Base-by-base conservation (phyloP, 805 yeast species). In the Myxozyma neotropica region DNA sequence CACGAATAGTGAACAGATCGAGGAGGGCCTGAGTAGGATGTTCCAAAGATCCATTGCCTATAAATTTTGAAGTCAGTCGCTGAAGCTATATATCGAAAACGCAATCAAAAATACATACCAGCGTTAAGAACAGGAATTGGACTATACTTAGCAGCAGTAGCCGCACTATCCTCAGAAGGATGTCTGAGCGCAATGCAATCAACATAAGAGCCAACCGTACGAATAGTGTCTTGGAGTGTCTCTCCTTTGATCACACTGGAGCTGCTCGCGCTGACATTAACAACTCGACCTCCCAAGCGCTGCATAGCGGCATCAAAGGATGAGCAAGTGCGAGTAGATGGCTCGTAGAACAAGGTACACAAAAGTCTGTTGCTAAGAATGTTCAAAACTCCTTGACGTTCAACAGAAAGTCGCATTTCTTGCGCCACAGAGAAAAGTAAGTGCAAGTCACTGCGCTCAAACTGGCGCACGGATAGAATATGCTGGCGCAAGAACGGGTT, bases 221-320 rank as follows among this genome's bases (percentile, higher is more conserved):
- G 85, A 67, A 94, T 84, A 40, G 99, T 94, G 73, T 94, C 99
- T 78, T 93, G 97, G 72, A 94, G 81, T 46, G 97, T 88, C 81
- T 94, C 99, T 68, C 99, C 99, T 81, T 94, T 94, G 80, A 90
- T 89, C 51, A 92, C 97, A 24, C 97, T 89, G n/a, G 98, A 92
- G 35, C 91, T 81, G 66, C 83, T 84, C 61, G 94, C 88, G 64
- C 88, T 81, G 66, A 94, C 88, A 56, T 95, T 83, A 67, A 95
- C 88, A 68, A 91, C 96, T 76, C 96, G 85, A 73, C 99, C 99
- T 75, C 99, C 99, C 70, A 94, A 81, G 79, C 99, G 88, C 81
- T 94, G 98, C 99, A 94, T 94, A 61, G 99, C 99, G 69, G 97
- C 97, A 74, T 94, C 96, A 74, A 95, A 95, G 1, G 98, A 94